A percentile compares a stretch with the other conserved stretches of the same genome.
Conservation (phyloP, 768 basidiomycete species). For the Leccinum pellstonianum region DNA sequence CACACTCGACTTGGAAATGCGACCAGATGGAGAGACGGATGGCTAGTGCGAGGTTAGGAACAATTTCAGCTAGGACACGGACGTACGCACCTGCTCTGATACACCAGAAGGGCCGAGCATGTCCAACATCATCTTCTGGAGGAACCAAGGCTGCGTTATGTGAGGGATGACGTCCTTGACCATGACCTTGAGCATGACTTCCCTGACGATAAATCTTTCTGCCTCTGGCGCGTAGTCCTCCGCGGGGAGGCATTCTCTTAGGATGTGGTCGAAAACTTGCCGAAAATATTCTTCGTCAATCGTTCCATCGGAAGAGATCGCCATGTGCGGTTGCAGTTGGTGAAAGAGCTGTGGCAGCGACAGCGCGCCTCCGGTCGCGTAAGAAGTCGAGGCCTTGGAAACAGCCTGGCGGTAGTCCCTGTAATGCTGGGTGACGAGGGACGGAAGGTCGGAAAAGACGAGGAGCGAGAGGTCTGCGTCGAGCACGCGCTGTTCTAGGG, state of each 20-base stretch:
- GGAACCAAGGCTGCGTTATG: constrained; percentile 88
- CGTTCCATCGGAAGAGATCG: constrained; percentile 60
- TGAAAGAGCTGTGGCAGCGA: constrained; percentile 72
- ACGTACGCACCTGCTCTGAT: constrained; percentile 21
- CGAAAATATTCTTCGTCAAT: constrained; percentile 78
- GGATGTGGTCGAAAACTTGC: constrained; percentile 72
- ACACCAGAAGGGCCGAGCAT: constrained; percentile 49
- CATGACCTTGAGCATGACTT: constrained; percentile 77
- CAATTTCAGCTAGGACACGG: not conserved
- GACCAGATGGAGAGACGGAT: constrained; percentile 24
- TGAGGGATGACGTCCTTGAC: constrained; percentile 66
- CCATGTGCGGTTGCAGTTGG: constrained; percentile 82
- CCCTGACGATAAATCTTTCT: constrained; percentile 82
- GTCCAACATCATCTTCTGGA: constrained; percentile 67
- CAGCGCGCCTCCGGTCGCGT: constrained; percentile 64
- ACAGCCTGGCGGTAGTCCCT: constrained; percentile 71
- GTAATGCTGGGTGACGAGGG: constrained; percentile 72
- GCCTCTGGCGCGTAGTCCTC: constrained; percentile 72
- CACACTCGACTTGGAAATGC: constrained; percentile 49
- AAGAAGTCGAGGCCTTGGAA: constrained; percentile 63
- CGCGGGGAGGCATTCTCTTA: constrained; percentile 68
- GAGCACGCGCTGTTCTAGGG: constrained; percentile 57
- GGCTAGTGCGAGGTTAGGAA: constrained; percentile 15
- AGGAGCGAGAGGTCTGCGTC: constrained; percentile 59
- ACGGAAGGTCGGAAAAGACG: constrained; percentile 60